phyloP scores from a whole-genome alignment of 2,329 filamentous ascomycete genomes.

The Coniochaeta sp. region DNA sequence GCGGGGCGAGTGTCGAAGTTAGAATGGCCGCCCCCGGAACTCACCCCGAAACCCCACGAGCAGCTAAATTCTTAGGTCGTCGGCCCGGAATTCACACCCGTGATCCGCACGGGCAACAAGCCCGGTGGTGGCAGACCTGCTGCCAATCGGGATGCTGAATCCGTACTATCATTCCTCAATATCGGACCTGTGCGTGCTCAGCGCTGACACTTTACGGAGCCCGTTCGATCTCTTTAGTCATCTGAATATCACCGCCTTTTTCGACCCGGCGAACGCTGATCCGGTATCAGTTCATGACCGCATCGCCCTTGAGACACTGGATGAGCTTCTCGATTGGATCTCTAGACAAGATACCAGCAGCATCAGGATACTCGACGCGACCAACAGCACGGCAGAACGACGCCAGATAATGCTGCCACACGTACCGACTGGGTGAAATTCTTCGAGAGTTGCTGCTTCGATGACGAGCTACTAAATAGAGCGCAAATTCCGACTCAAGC shows the following conservation, averaged over 20 bases:
- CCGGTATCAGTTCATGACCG: constrained; percentile 82
- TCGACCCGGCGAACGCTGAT: constrained; percentile 79
- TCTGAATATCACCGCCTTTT: constrained; percentile 56
- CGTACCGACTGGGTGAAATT: constrained; percentile 68
- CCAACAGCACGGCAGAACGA: constrained; percentile 87
- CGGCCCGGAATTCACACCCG: too few relatives aligned
- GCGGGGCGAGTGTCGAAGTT: too few relatives aligned
- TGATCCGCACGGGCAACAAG: too few relatives aligned
- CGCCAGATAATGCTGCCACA: constrained; percentile 40
- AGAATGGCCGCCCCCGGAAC: too few relatives aligned
- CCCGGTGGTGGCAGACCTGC: too few relatives aligned
- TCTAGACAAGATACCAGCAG: constrained; percentile 67
- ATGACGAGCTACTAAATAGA: constrained; percentile 71
- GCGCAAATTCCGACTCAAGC: constrained; percentile 97
- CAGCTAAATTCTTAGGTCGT: too few relatives aligned
- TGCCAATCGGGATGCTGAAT: too few relatives aligned
- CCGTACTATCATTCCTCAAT: too few relatives aligned
- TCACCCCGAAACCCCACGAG: too few relatives aligned
- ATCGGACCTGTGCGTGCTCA: too few relatives aligned
- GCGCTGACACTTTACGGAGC: too few relatives aligned
- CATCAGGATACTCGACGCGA: constrained; percentile 93
- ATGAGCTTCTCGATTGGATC: constrained; percentile 88
- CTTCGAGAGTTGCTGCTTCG: constrained; percentile 88
- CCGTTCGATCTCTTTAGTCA: too few relatives aligned
- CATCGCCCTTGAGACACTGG: constrained; percentile 83